Evolutionary conservation across 2,329 filamentous ascomycete genomes (phyloP), one percentile per base, ranked within the genome.

Genomic region (Claviceps pazoutovae): DNA sequence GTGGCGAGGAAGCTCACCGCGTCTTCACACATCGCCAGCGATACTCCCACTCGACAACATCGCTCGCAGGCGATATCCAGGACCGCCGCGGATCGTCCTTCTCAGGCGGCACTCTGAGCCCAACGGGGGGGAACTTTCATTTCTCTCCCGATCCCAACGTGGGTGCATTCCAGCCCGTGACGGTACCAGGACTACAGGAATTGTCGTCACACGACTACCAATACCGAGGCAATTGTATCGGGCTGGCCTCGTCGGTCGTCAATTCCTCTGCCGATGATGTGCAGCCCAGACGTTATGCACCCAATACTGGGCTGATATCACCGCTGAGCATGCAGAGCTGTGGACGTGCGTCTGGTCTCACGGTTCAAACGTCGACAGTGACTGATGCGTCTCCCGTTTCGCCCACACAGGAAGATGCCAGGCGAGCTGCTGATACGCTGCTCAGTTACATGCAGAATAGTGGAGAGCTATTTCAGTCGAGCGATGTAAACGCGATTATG

Each of bases 371-470:
- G 8, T 55, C 58, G 19, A 58, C 60, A 3, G 55, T 62, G 2
- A 71, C 80, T 39, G 71, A 79, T 55, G 75, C 77, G 42, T 75
- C 80, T 48, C 76, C 83, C 1, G 77, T 68, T 30, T 85, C 84
- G 1, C 86, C 85, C 0, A 88, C 84, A 0, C 86, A 89, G 58
- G 89, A 96, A 59, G 89, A 97, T 65, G 90, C 90, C 4, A 79
- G 86, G 41, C 78, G 81, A 49, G 91, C 90, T 1, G 76, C 94
- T 4, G 84, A 91, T 60, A 82, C 90, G 2, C 79, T 96, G 19
- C 78, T 95, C 64, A 83, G 71, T 54, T 95, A 91, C 62, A 85
- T 96, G 64, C 79, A 88, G 59, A 82, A 82, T 54, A 71, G 67
- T 21, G 83, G 82, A 1, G 78, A 88, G 26, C 9, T 30, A 36